These are phyloP conservation scores for Botryotinia narcissicola DNA, from an alignment of 2,329 filamentous ascomycete species.

Conservation along the genomic window DNA sequence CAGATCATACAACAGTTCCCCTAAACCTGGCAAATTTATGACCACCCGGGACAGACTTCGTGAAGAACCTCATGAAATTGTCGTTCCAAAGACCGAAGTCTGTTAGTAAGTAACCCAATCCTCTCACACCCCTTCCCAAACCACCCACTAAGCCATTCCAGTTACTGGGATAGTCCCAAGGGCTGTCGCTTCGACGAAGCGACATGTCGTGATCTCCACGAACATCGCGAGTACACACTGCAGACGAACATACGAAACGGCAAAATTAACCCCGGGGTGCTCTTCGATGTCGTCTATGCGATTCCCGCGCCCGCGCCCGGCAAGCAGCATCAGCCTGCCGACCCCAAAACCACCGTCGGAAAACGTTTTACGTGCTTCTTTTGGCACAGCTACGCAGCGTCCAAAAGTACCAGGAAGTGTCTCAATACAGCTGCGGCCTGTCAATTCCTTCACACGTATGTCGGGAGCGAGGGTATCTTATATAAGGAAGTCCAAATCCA, in stretches of 20 bases:
- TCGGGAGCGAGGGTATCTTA: slow-evolving; percentile 1
- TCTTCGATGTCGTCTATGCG: slow-evolving; percentile 9
- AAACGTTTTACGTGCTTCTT: slow-evolving; percentile 19
- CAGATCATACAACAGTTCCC: neutral
- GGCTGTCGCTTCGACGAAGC: slow-evolving; percentile 32
- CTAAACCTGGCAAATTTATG: neutral
- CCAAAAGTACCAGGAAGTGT: neutral
- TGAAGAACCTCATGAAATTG: neutral
- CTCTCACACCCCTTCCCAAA: neutral
- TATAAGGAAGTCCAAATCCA: neutral
- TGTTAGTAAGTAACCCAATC: slow-evolving; percentile 27
- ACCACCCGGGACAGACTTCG: slow-evolving; percentile 21
- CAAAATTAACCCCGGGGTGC: slow-evolving; percentile 25
- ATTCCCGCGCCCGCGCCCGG: neutral
- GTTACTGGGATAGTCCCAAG: slow-evolving; percentile 26
- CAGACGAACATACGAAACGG: slow-evolving; percentile 28
- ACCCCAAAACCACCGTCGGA: neutral
- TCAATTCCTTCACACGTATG: slow-evolving; percentile 27
- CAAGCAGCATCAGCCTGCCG: neutral
- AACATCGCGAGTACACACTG: slow-evolving; percentile 10
- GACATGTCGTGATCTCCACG: slow-evolving; percentile 34
- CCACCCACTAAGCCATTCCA: slow-evolving; percentile 7
- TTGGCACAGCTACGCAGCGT: neutral
- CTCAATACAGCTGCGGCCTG: slow-evolving; percentile 19
- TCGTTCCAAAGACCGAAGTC: slow-evolving; percentile 27